phyloP scores from a whole-genome alignment of 2,329 filamentous ascomycete species.

The Pseudocercospora fuligena region DNA sequence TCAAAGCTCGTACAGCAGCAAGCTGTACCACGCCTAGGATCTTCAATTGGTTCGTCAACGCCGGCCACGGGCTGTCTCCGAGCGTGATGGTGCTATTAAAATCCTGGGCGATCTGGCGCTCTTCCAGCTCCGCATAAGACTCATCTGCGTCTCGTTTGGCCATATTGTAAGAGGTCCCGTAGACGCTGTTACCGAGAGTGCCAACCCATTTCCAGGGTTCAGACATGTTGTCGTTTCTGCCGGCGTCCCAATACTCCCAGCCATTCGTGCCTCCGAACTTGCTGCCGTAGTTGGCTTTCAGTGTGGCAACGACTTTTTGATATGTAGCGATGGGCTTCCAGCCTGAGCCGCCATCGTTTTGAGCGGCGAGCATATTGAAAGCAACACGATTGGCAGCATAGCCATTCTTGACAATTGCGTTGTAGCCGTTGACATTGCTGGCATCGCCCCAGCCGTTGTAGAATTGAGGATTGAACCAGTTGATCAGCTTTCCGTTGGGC shows the following conservation, averaged over 20 bases:
- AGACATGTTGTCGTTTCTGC: conserved; percentile 21
- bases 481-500: conserved; percentile 36
- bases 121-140: background rate
- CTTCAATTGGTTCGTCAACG: conserved; percentile 21
- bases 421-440: conserved; percentile 30
- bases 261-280: conserved; percentile 32
- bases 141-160: conserved; percentile 18
- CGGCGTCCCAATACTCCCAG: conserved; percentile 40
- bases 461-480: conserved; percentile 39
- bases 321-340: conserved; percentile 29
- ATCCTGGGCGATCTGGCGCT: conserved; percentile 15
- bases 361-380: conserved; percentile 33
- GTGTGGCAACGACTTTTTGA: conserved; percentile 26
- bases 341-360: conserved; percentile 34
- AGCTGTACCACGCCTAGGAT: conserved; percentile 18
- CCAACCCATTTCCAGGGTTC: conserved; percentile 30
- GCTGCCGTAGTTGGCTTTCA: conserved; percentile 29
- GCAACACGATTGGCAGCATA: conserved; percentile 32
- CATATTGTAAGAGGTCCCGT: conserved; percentile 19
- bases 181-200: conserved; percentile 22
- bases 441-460: conserved; percentile 39
- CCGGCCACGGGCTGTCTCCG: conserved; percentile 32
- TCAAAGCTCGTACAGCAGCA: conserved; percentile 26
- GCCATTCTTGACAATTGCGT: conserved; percentile 33
- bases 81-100: conserved; percentile 14